Percentiles rank a stretch among this genome's conserved stretches.
phyloP scores from a whole-genome alignment of 2,329 filamentous ascomycete species.

The Cadophora gregata region DNA sequence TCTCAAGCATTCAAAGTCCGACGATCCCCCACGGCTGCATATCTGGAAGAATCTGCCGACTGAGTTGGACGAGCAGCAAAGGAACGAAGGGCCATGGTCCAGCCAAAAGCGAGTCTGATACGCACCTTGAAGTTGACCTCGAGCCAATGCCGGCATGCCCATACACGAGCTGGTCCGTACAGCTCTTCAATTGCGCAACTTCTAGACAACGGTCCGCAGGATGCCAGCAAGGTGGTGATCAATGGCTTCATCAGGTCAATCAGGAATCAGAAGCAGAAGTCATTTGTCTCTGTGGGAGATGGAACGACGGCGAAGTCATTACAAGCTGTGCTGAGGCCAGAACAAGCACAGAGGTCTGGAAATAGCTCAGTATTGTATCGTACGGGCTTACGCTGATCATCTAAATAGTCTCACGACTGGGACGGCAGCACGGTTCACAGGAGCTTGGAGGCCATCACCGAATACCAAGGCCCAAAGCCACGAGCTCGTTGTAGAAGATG shows the following conservation, averaged over 20 bases:
- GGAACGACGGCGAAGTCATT: conserved; percentile 80
- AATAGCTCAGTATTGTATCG: conserved; percentile 13
- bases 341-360: conserved; percentile 40
- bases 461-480: conserved; percentile 71
- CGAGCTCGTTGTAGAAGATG: conserved; percentile 77
- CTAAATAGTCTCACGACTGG: conserved; percentile 76
- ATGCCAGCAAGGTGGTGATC: conserved; percentile 60
- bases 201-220: conserved; percentile 56
- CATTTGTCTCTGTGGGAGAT: conserved; percentile 86
- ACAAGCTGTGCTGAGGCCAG: conserved; percentile 56
- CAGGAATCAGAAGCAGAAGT: conserved; percentile 81
- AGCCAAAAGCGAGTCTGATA: conserved; percentile 3
- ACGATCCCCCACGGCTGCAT: conserved; percentile 3
- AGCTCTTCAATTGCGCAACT: conserved; percentile 57
- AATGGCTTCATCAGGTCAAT: conserved; percentile 85
- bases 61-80: not conserved
- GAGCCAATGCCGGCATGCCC: conserved; percentile 20
- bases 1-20: not conserved
- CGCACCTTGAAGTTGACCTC: conserved; percentile 10
- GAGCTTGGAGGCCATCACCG: conserved; percentile 76
- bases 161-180: conserved; percentile 43
- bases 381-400: conserved; percentile 23
- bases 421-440: conserved; percentile 77
- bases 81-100: conserved; percentile 14
- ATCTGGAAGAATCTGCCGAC: not conserved